Conservation (phyloP, 306 rosid genomes). For the Trichosanthes cucumerina region DNA sequence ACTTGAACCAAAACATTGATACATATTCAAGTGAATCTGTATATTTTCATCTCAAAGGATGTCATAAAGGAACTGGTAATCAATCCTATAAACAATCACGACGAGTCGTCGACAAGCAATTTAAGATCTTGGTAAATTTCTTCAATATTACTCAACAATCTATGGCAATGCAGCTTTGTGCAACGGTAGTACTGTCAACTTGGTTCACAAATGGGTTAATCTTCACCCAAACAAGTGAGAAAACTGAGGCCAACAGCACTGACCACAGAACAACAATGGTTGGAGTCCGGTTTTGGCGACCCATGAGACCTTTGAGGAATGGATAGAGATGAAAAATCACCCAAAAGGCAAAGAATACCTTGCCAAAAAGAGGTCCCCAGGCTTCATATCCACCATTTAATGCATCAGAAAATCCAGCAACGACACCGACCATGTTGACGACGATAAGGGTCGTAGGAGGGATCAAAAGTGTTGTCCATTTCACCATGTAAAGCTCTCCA, state of each 20-base stretch:
- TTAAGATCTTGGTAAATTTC: background rate
- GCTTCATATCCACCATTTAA: constrained; percentile 83
- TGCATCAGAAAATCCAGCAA: constrained; percentile 96
- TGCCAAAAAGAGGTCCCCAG: constrained; percentile 96
- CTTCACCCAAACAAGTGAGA: constrained; percentile 93
- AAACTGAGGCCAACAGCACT: constrained; percentile 84
- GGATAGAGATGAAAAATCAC: constrained; percentile 92
- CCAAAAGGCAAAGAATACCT: constrained; percentile 93
- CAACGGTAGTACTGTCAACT: constrained; percentile 38
- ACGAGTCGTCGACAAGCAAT: background rate
- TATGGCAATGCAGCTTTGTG: constrained; percentile 58
- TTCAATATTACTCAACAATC: constrained; percentile 49
- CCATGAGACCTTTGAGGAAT: constrained; percentile 98
- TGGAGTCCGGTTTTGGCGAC: constrained; percentile 91
- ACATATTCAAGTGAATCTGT: background rate
- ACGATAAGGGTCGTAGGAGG: constrained; percentile 84
- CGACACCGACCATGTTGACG: constrained; percentile 84
- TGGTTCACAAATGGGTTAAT: constrained; percentile 72
- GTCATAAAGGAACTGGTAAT: background rate
- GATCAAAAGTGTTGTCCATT: constrained; percentile 90
- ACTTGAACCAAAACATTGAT: background rate
- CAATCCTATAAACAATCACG: background rate
- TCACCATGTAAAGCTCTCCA: constrained; percentile 78
- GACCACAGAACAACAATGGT: constrained; percentile 93
- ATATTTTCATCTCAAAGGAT: background rate